These are phyloP conservation scores for Colletotrichum plurivorum DNA, from an alignment of 2,329 filamentous ascomycete genomes.

Conservation along the genomic window DNA sequence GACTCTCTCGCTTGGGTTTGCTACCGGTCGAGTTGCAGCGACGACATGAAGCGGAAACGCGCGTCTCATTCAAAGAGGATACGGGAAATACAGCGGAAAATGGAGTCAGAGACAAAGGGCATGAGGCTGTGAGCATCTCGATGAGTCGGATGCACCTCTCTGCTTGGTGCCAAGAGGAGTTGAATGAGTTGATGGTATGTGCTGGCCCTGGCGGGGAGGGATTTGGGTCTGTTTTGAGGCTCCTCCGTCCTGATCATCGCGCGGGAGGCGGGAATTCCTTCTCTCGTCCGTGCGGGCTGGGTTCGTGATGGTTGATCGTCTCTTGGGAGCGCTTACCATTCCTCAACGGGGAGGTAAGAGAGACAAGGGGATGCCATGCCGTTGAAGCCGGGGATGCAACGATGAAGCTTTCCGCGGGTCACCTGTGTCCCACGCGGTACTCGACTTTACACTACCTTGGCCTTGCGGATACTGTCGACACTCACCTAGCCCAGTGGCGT, in stretches of 20 bases:
- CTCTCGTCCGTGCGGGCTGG: no score
- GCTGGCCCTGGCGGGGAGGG: no score
- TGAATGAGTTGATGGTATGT: background rate
- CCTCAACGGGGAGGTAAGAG: background rate
- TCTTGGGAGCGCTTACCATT: no score
- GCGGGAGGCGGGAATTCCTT: constrained; percentile 2
- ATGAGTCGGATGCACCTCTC: background rate
- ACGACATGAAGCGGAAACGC: constrained; percentile 21
- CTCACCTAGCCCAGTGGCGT: constrained; percentile 6
- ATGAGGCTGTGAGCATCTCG: background rate
- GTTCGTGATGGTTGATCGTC: no score
- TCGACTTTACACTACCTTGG: no score
- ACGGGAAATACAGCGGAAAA: background rate
- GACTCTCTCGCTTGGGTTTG: background rate
- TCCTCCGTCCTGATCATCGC: constrained; percentile 11
- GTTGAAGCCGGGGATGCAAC: constrained; percentile 26
- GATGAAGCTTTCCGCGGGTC: constrained; percentile 26
- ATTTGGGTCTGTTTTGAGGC: constrained; percentile 6
- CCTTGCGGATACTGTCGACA: background rate
- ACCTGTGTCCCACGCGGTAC: no score
- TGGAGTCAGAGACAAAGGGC: background rate
- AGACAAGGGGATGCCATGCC: background rate
- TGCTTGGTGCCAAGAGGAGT: constrained; percentile 13
- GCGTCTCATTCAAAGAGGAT: background rate
- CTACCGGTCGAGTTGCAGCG: background rate